Base-by-base conservation (phyloP, 2,329 filamentous ascomycete genomes). In the Colletotrichum zoysiae region DNA sequence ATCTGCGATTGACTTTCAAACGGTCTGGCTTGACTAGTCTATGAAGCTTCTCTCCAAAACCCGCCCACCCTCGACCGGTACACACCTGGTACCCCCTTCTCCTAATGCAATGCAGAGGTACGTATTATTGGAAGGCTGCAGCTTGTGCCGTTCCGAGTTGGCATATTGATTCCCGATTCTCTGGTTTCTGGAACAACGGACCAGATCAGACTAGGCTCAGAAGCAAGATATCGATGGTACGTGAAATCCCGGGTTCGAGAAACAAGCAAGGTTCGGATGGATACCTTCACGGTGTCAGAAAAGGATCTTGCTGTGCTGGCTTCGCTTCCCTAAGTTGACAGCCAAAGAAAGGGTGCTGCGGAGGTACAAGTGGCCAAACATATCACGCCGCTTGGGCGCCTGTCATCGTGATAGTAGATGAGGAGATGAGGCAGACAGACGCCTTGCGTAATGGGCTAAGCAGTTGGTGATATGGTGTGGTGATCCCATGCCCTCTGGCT, bases 1-100 rank as follows among this genome's bases (percentile, higher is more conserved):
- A 55, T 46, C 65, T 58, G 58, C 69, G 58, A 71, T 71, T 68
- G 69, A 69, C 69, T 71, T 68, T 70, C 23, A 51, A 30, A 33
- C 65, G 53, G 65, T 53, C 67, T 48, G 62, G 50, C 42, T 57
- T 53, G 44, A 69, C 65, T 63, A 46, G 44, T 48, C 9, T n/a
- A 48, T 1, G 69, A 35, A 71, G 65, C 35, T 46, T 58, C 44
- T 62, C 57, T 26, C 53, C 44, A 26, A 57, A 26, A 30, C 44
- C 51, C 44, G 30, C 50, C 20, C 42, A 46, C 9, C 26, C 40
- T 46, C 18, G 23, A 23, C 50, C 50, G 38, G 26, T 46, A 48
- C 46, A 20, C 12, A 35, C n/a, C n/a, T n/a, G 3, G 30, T 30
- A 30, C 3, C 50, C 50, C 38, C 35, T 23, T 55, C 18, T 64